Evolutionary conservation across 345 rosid species (phyloP).

Genomic region (Linum usitatissimum): DNA sequence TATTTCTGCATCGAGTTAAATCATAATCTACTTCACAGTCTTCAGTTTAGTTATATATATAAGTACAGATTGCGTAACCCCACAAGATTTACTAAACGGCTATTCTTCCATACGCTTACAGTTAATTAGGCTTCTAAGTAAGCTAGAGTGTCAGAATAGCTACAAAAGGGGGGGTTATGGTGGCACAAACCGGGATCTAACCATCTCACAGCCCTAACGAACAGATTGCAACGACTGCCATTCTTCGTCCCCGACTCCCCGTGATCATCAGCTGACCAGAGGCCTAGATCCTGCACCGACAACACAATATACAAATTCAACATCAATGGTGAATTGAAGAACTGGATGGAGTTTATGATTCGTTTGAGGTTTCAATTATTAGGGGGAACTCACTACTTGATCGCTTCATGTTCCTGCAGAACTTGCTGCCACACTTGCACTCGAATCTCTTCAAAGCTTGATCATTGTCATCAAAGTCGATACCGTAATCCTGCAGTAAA

Average conservation of each 20-base stretch:
- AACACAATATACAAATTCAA: not conserved
- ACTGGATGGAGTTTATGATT: not conserved
- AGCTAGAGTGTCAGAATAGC: no score
- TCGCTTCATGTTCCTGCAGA: conserved; percentile 51
- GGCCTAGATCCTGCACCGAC: not conserved
- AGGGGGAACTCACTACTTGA: conserved; percentile 36
- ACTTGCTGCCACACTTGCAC: conserved; percentile 70
- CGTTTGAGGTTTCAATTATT: not conserved
- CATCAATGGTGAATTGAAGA: not conserved
- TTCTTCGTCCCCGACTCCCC: not conserved
- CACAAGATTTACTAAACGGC: no score
- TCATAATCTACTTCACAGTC: no score
- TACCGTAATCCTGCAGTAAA: conserved; percentile 73
- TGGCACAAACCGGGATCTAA: no score
- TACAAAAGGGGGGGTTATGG: no score
- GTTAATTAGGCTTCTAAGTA: no score
- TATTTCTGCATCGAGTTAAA: no score
- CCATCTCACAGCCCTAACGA: no score
- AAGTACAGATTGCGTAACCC: no score
- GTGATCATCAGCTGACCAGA: not conserved
- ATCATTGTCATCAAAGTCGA: conserved; percentile 67
- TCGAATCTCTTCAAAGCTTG: conserved; percentile 40
- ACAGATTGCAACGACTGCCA: not conserved
- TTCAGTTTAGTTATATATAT: no score
- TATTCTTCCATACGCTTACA: no score